Conservation (phyloP, 495 filamentous ascomycete genomes). For the Penicillium canescens region DNA sequence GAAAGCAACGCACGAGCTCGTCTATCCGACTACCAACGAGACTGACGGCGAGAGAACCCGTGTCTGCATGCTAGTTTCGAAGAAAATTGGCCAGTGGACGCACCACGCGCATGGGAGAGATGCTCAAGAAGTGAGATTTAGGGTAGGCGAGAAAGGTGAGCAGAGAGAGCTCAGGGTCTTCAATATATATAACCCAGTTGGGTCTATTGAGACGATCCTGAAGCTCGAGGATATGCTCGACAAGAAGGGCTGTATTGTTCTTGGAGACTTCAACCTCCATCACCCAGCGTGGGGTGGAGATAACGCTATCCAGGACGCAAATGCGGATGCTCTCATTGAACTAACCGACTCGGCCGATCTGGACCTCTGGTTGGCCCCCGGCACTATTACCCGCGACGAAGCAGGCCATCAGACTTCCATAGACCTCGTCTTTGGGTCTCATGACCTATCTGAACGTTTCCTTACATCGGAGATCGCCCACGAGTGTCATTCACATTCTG, state of each 20-base stretch:
- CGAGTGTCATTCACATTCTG: conserved; percentile 4
- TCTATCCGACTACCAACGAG: conserved; percentile 4
- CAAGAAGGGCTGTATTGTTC: too few species aligned
- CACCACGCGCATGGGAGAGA: too few species aligned
- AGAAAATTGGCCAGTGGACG: too few species aligned
- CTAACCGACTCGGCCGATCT: neutral
- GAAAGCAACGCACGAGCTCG: conserved; percentile 9
- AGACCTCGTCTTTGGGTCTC: conserved; percentile 7
- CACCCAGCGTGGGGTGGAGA: conserved; percentile 16
- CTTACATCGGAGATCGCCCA: neutral
- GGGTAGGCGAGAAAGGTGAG: too few species aligned
- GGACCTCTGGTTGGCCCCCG: conserved; percentile 3
- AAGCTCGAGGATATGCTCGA: neutral
- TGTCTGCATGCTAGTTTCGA: too few species aligned
- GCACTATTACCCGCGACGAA: conserved; percentile 5
- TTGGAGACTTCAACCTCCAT: conserved; percentile 29
- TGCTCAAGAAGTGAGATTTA: too few species aligned
- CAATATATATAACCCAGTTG: conserved; percentile 5
- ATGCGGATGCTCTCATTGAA: conserved; percentile 2
- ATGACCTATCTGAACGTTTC: neutral
- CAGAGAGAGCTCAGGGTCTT: too few species aligned
- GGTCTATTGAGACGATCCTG: neutral
- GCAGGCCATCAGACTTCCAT: conserved; percentile 2
- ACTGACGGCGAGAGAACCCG: too few species aligned
- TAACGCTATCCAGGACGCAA: neutral